Base-by-base conservation (phyloP, 768 basidiomycete species). In the Lenzites betulinus region DNA sequence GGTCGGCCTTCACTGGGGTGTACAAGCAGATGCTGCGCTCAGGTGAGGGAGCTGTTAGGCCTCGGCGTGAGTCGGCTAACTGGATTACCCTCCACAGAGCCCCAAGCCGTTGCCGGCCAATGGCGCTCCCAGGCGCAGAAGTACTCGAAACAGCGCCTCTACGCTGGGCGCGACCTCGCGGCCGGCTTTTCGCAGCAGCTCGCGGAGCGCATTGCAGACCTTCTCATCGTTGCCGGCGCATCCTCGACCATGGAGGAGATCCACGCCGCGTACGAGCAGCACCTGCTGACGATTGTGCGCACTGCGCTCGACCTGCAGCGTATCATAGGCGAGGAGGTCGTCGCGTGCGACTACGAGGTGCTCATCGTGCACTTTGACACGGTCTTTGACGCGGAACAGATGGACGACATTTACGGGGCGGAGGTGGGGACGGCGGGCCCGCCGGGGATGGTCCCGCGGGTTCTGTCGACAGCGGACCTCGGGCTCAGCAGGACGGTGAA, bases 381-480 rank as follows among this genome's bases (percentile, higher is more conserved):
- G 22, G 47, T 53, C 9, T 55, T 56, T 44, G 58, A 58, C 60
- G 23, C 42, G 13, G 64, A 47, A 44, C 38, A 33, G 35, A 55
- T 62, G 57, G 62, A 63, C 36, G 62, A 63, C 53, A 63, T 63
- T 41, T 63, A 63, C 49, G 44, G 58, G n/a, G 57, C 57, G 35
- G 62, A 63, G 53, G 49, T 63, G 33, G 53, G 41, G 30, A 30
- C 49, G n/a, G 30, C 62, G 8, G 62, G 57, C 23, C 57, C 62
- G 11, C 41, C 60, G 2, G 59, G 64, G 44, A 55, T 43, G 30
- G 59, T 53, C n/a, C 60, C 64, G 7, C 63, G 60, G 22, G 75
- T 77, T 2, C 62, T 77, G 20, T 74, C 75, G 55, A 72, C 76
- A 16, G 77, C 74, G 2, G 76, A 77, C 36, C 60, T 76, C n/a